These are phyloP conservation scores for Leccinum cinnamomeum DNA, from an alignment of 1,284 basidiomycete species.

Conservation along the genomic window DNA sequence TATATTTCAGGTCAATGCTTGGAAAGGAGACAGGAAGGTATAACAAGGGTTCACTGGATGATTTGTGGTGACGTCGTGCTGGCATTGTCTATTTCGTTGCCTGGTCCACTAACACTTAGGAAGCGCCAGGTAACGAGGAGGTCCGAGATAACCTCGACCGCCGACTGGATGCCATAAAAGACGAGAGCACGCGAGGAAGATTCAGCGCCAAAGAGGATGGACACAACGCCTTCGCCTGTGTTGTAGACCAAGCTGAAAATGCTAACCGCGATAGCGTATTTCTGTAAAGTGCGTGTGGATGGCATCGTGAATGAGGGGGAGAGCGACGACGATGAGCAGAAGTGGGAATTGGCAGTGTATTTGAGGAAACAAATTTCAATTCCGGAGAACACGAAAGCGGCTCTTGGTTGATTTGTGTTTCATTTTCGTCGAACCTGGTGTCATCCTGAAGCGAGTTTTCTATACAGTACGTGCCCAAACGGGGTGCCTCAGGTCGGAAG, in stretches of 20 bases:
- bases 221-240: constrained; percentile 35
- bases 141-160: constrained; percentile 20
- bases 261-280: constrained; percentile 36
- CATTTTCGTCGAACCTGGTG: not conserved
- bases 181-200: constrained; percentile 46
- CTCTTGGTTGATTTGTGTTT: not conserved
- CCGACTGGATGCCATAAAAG: constrained; percentile 53
- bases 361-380: not conserved
- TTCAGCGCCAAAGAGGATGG: constrained; percentile 45
- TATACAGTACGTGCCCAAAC: not conserved
- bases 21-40: not conserved
- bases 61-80: constrained; percentile 17
- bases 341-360: not conserved
- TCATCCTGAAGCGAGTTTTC: not conserved
- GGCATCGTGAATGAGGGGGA: constrained; percentile 14
- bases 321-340: not conserved
- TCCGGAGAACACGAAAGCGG: not conserved
- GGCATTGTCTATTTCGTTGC: constrained; percentile 31
- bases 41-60: constrained; percentile 29
- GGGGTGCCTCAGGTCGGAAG: not conserved
- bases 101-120: constrained; percentile 31
- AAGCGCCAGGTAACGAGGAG: constrained; percentile 42
- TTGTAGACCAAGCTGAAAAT: constrained; percentile 37
- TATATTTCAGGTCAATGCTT: not conserved
- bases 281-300: constrained; percentile 27